phyloP scores from a whole-genome alignment of 768 basidiomycete species.

The Crucibulum laeve region DNA sequence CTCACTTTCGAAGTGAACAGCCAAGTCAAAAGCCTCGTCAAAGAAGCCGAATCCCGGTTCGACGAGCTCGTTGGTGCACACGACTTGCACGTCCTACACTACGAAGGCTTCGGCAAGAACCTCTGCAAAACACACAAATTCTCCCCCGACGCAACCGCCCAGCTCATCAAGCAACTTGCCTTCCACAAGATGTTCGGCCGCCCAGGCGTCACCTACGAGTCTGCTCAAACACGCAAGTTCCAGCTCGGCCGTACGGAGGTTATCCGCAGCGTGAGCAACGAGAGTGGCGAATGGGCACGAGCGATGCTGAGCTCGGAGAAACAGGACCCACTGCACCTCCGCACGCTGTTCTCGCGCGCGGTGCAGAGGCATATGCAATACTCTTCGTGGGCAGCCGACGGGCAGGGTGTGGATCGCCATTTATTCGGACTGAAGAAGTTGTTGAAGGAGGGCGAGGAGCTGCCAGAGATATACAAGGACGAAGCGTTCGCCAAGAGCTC shows the following conservation, averaged over 20 bases:
- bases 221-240: conserved; percentile 90
- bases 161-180: conserved; percentile 94
- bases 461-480: conserved; percentile 77
- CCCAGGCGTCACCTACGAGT: conserved; percentile 87
- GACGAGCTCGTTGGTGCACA: conserved; percentile 73
- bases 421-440: conserved; percentile 90
- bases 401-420: conserved; percentile 93
- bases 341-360: conserved; percentile 69
- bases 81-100: conserved; percentile 80
- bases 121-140: conserved; percentile 77
- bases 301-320: conserved; percentile 69
- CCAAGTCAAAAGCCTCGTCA: conserved; percentile 46
- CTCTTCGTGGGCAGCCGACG: conserved; percentile 88
- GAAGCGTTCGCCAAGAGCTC: conserved; percentile 59
- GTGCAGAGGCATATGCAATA: conserved; percentile 84
- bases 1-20: conserved; percentile 67
- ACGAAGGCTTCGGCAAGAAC: conserved; percentile 85
- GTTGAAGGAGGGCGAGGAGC: conserved; percentile 63
- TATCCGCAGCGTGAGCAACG: conserved; percentile 78
- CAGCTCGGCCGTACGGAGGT: conserved; percentile 92
- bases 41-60: conserved; percentile 61
- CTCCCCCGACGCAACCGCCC: conserved; percentile 93
- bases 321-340: conserved; percentile 43
- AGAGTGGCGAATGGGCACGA: conserved; percentile 82
- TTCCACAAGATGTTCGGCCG: conserved; percentile 81